These are phyloP conservation scores for Fusarium nisikadoi DNA, from an alignment of 2,329 filamentous ascomycete genomes.

Conservation along the genomic window DNA sequence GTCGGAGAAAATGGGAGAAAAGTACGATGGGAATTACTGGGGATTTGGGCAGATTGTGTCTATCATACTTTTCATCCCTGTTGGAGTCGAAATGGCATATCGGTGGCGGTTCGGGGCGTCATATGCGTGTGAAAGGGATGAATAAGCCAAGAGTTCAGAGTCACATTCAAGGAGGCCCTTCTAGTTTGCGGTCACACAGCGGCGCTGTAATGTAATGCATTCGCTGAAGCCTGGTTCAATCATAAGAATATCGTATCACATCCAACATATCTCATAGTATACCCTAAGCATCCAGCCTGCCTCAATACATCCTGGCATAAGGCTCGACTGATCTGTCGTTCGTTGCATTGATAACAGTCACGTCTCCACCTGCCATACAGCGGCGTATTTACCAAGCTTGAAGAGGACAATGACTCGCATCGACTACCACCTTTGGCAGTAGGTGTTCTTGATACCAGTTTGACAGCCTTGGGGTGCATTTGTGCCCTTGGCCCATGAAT, in stretches of 20 bases:
- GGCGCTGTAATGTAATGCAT: neutral
- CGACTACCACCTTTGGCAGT: neutral
- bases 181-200: neutral
- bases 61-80: slow-evolving; percentile 37
- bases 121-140: neutral
- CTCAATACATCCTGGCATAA: neutral
- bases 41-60: slow-evolving; percentile 42
- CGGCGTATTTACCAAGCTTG: neutral
- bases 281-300: neutral
- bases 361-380: neutral
- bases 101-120: slow-evolving; percentile 20
- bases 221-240: neutral
- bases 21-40: slow-evolving; percentile 22
- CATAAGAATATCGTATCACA: neutral
- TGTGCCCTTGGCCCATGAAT: neutral
- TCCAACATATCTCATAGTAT: neutral
- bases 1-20: neutral
- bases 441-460: neutral
- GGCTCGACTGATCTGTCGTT: neutral
- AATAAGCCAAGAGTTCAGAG: neutral
- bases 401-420: neutral
- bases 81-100: slow-evolving; percentile 35
- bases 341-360: neutral
- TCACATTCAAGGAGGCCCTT: neutral
- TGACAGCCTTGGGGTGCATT: neutral